These are phyloP conservation scores for Lactifluus hygrophoroides DNA, from an alignment of 768 basidiomycete genomes.

Conservation along the genomic window DNA sequence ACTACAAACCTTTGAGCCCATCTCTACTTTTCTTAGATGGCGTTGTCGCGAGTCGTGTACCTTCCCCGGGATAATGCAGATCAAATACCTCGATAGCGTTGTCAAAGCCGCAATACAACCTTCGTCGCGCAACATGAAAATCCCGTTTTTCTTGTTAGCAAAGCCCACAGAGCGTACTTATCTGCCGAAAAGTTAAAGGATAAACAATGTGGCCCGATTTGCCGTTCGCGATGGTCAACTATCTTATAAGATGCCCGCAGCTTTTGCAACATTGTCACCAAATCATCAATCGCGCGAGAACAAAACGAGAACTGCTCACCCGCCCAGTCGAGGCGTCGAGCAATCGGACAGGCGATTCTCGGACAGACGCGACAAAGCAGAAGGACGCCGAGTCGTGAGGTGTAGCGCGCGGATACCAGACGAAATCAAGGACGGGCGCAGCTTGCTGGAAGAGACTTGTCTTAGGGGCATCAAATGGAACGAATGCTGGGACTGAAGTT, in stretches of 20 bases:
- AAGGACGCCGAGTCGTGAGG: conserved; percentile 49
- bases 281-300: not conserved
- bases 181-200: conserved; percentile 63
- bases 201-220: conserved; percentile 78
- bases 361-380: conserved; percentile 77
- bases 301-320: conserved; percentile 35
- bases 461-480: conserved; percentile 5
- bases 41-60: conserved; percentile 59
- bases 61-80: conserved; percentile 61
- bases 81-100: conserved; percentile 84
- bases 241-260: conserved; percentile 87
- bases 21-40: conserved; percentile 71
- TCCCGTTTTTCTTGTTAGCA: not conserved
- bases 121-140: conserved; percentile 24
- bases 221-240: conserved; percentile 88
- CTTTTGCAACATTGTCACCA: conserved; percentile 33
- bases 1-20: conserved; percentile 69
- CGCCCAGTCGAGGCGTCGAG: conserved; percentile 71
- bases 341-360: conserved; percentile 79
- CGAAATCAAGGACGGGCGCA: conserved; percentile 65
- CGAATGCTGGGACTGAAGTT: too few relatives aligned
- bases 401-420: conserved; percentile 81
- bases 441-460: conserved; percentile 38
- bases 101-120: conserved; percentile 83
- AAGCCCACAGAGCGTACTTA: conserved; percentile 38